Base-by-base conservation (phyloP, 306 rosid genomes). In the Coriaria nepalensis region DNA sequence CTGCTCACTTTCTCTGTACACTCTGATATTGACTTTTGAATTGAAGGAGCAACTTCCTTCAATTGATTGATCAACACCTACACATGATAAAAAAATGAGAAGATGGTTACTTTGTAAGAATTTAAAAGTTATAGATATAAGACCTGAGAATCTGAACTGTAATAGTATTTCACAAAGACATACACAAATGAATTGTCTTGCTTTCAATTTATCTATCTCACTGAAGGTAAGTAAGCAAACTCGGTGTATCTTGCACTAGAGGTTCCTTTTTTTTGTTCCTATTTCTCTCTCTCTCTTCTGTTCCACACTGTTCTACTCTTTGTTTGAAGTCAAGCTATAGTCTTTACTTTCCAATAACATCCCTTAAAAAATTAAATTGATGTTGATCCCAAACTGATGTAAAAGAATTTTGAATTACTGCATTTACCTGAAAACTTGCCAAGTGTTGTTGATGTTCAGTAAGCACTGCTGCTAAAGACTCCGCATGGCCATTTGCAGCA, bases 361-460 rank as follows among this genome's bases (percentile, higher is more conserved):
- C 12, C 12, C 33, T 2, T 8, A 13, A 6, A 50, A 49, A 55
- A 55, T 44, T 4, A 11, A 35, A 47, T 15, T 2, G 7, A 50
- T 6, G 33, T 12, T 8, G 37, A 35, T 45, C 13, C 9, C 13
- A 11, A 34, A 33, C 20, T 52, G 42, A 37, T 50, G 58, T 9
- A 57, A 20, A 46, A 50, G 47, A 43, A 56, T 58, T 47, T 12
- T 35, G 10, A 15, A 14, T 58, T 35, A 50, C 50, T 59, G 29
- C 29, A 20, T 20, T 52, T 73, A 92, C 98, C 98, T 92, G 98
- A 78, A 85, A 82, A 79, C 98, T 92, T 63, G 95, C 93, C 43
- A 92, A 70, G 74, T 92, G 98, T 63, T 92, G 98, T 70, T 92
- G 98, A 72, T 92, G 98, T 71, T 92, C 98, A 13, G 94, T 73